Percentiles rank a stretch among this genome's conserved stretches.
These are phyloP conservation scores for Camellia lanceoleosa DNA, from an alignment of 148 eudicot genomes.

Conservation along the genomic window DNA sequence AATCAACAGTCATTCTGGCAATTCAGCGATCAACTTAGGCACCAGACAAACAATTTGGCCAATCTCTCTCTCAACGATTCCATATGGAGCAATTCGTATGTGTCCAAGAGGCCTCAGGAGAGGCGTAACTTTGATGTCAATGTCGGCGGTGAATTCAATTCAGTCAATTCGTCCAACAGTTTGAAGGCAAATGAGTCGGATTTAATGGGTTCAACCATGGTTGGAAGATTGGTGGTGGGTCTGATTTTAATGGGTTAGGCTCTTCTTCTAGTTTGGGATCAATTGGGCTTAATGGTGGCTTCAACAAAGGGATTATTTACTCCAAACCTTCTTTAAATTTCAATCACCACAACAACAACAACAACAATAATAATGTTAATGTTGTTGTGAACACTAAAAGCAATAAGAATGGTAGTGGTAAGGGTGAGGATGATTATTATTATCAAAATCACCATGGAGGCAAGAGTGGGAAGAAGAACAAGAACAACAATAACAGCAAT, in stretches of 20 bases:
- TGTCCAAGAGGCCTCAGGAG: slow-evolving; percentile 47
- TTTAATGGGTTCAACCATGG: slow-evolving; percentile 24
- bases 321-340: slow-evolving; percentile 42
- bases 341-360: not conserved
- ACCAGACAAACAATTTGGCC: slow-evolving; percentile 53
- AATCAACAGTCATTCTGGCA: slow-evolving; percentile 76
- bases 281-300: not conserved
- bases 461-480: not conserved
- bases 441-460: not conserved
- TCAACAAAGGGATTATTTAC: slow-evolving; percentile 65
- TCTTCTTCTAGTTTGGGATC: not conserved
- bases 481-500: slow-evolving; percentile 23
- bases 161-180: not conserved
- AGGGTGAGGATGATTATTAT: slow-evolving; percentile 29
- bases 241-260: not conserved
- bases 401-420: slow-evolving; percentile 28
- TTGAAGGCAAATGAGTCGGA: slow-evolving; percentile 7
- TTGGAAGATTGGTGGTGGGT: not conserved
- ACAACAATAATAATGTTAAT: slow-evolving; percentile 21
- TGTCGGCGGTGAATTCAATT: slow-evolving; percentile 44
- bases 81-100: slow-evolving; percentile 71
- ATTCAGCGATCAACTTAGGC: slow-evolving; percentile 88
- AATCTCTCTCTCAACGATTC: slow-evolving; percentile 84
- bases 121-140: slow-evolving; percentile 75
- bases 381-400: slow-evolving; percentile 30